Evolutionary conservation across 306 rosid species (phyloP).

Genomic region (Amphicarpaea edgeworthii): DNA sequence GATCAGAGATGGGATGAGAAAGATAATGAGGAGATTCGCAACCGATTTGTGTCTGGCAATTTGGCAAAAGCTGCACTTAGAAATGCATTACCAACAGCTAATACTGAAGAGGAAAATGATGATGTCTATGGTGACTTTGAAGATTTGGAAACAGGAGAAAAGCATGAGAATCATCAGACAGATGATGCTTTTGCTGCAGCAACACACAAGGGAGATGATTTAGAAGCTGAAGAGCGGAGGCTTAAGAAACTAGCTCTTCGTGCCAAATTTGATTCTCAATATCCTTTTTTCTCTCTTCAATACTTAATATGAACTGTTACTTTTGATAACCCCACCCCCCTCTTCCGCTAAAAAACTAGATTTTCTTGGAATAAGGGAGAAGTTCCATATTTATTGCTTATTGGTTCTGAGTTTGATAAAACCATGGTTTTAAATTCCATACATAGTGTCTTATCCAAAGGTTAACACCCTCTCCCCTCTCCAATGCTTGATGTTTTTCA

Average conservation of each 20-base stretch:
- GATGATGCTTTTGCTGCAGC: slow-evolving; percentile 43
- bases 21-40: slow-evolving; percentile 63
- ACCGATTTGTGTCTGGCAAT: slow-evolving; percentile 87
- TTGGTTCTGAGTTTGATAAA: slow-evolving; percentile 3
- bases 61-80: slow-evolving; percentile 87
- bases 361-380: not conserved
- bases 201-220: slow-evolving; percentile 52
- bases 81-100: slow-evolving; percentile 55
- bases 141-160: slow-evolving; percentile 89
- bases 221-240: slow-evolving; percentile 70
- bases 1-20: slow-evolving; percentile 62
- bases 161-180: slow-evolving; percentile 47
- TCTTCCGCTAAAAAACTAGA: no score
- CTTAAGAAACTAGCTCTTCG: slow-evolving; percentile 85
- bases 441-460: not conserved
- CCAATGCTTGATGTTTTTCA: not conserved
- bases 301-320: not conserved
- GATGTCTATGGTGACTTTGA: slow-evolving; percentile 86
- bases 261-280: slow-evolving; percentile 86
- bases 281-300: slow-evolving; percentile 65
- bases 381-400: not conserved
- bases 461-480: not conserved
- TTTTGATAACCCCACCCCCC: not conserved
- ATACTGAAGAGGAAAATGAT: slow-evolving; percentile 59
- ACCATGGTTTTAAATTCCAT: not conserved